Evolutionary conservation across 441 rosid species (phyloP), one percentile per base, ranked within the genome.

Genomic region (Erodium trifolium): DNA sequence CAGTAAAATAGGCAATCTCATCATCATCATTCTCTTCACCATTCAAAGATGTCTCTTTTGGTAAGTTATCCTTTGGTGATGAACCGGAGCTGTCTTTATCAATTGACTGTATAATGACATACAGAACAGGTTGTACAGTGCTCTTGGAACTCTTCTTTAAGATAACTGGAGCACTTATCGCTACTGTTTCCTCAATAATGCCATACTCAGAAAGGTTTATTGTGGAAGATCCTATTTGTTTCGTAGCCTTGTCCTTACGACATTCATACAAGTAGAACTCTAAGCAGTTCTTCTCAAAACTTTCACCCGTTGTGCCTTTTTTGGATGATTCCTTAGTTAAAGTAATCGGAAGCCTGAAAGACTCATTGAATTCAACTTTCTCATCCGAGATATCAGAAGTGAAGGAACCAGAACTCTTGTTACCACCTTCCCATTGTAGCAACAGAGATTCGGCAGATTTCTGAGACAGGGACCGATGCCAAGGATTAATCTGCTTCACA

Each of bases 381-480:
- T 96, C 99, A 74, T 89, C 92, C 16, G 96, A 92, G 66, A 84
- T 80, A 70, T 82, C 87, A 0, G 80, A 65, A 34, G 76, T 78
- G 10, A 97, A 88, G 11, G 94, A 85, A 11, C 98, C 97, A 2
- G 89, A 83, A 35, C 63, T 81, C 67, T 84, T 87, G 63, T 83
- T 88, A 64, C 98, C 92, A 43, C 88, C 84, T 81, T 88, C 97
- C 99, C 99, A 94, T 41, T 87, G 98, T 45, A 94, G 79, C 9
- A 90, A 67, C 68, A 87, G 93, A 3, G 99, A 88, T 63, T 96
- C 92, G 2, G 90, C 84, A 17, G 96, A 85, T 76, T 85, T 78
- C 59, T 92, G 85, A 8, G 98, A 90, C 73, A 91, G 97, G 51
- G 99, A 88, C 31, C 95, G 98, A 3, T 96, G 97, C 99, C 99